Conservation (phyloP, 495 filamentous ascomycete genomes). For the Niebla homalea region DNA sequence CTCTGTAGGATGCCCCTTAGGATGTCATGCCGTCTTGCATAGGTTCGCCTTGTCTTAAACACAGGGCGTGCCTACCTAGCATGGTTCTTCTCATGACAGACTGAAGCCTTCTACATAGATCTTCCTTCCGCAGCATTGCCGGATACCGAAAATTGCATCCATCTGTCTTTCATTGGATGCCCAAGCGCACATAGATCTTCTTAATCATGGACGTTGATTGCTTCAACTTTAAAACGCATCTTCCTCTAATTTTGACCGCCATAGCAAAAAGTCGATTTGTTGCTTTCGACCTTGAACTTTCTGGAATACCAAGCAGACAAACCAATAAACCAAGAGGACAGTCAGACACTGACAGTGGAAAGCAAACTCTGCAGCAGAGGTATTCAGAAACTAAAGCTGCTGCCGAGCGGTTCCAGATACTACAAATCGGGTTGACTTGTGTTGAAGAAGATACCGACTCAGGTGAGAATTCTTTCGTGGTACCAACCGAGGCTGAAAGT, state of each 20-base stretch:
- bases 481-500: slow-evolving; percentile 5
- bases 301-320: slow-evolving; percentile 42
- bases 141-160: background rate
- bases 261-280: slow-evolving; percentile 54
- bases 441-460: slow-evolving; percentile 38
- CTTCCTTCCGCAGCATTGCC: background rate
- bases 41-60: too few species aligned
- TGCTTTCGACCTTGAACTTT: slow-evolving; percentile 64
- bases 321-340: slow-evolving; percentile 9
- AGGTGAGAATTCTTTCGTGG: slow-evolving; percentile 20
- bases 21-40: too few species aligned
- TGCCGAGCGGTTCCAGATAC: slow-evolving; percentile 56
- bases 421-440: slow-evolving; percentile 67
- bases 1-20: too few species aligned
- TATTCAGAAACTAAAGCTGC: slow-evolving; percentile 52
- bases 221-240: slow-evolving; percentile 36
- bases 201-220: slow-evolving; percentile 49
- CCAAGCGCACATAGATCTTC: background rate
- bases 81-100: too few species aligned
- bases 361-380: slow-evolving; percentile 43
- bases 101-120: too few species aligned
- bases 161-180: background rate
- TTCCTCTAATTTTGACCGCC: slow-evolving; percentile 46
- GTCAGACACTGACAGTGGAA: slow-evolving; percentile 11
- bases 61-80: too few species aligned